Evolutionary conservation across 2,329 filamentous ascomycete species (phyloP), one percentile per base, ranked within the genome.

Genomic region (Fusarium torulosum): DNA sequence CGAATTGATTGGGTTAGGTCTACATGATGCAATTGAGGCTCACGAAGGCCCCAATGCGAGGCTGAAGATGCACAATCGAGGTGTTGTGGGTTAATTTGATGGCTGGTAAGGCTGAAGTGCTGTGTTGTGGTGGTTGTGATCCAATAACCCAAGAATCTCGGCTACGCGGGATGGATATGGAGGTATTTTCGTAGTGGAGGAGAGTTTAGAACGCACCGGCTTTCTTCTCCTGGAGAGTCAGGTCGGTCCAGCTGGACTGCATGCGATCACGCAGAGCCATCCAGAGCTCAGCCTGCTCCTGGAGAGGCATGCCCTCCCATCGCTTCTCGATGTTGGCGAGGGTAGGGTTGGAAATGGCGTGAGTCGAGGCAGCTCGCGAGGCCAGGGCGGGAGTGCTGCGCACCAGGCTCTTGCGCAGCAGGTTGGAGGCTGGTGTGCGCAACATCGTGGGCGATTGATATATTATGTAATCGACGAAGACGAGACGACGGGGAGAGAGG

Each of bases 261-360:
- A 99, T 99, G 79, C 96, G 91, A 85, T 99, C 96, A 82, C 96
- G 90, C 81, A 99, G 86, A 75, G 91, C 86, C 96, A 99, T 99
- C 96, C 96, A 99, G 76, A 99, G 86, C 79, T 99, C 96, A 73
- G 96, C 96, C 89, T 99, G 96, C 88, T 99, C 96, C 87, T 97
- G 94, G 70, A 96, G 93, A 62, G 95, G 94, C 92, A 98, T 94
- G 69, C 86, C 88, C 86, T 99, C 96, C 96, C 96, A 99, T 86
- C 96, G 88, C 91, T 97, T 97, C 90, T 99, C 96, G 79, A 99
- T 98, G 84, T 97, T 94, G 82, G 93, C 92, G 77, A 99, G 89
- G 61, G 93, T 97, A 74, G 96, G 96, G 86, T 97, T 98, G 78
- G 94, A 96, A 83, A 99, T 96, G 79, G 95, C 94, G 81, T 97